Evolutionary conservation across 768 basidiomycete genomes (phyloP).

Genomic region (Suillus weaverae): DNA sequence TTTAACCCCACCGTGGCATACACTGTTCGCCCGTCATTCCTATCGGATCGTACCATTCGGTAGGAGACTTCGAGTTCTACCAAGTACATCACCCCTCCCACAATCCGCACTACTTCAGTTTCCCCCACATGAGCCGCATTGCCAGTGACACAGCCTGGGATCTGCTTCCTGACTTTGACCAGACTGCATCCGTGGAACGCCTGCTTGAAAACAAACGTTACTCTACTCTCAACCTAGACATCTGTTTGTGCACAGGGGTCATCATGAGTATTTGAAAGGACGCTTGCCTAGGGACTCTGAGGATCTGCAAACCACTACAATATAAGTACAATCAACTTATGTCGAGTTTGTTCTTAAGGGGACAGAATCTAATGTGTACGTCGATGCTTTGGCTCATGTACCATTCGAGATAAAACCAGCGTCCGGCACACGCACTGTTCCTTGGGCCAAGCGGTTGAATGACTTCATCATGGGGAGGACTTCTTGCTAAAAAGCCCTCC

Average conservation of each 20-base stretch:
- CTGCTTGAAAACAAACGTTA: slow-evolving; percentile 58
- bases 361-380: slow-evolving; percentile 13
- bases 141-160: slow-evolving; percentile 36
- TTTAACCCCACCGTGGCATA: no score
- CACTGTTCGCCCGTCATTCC: not conserved
- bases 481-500: not conserved
- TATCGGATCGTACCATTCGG: not conserved
- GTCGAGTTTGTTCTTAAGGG: slow-evolving; percentile 15
- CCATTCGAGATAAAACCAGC: slow-evolving; percentile 18
- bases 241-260: slow-evolving; percentile 33
- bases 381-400: slow-evolving; percentile 14
- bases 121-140: slow-evolving; percentile 11
- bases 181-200: slow-evolving; percentile 42
- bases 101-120: not conserved
- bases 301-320: slow-evolving; percentile 60
- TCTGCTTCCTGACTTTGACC: no score
- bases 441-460: slow-evolving; percentile 44
- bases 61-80: not conserved
- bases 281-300: slow-evolving; percentile 56
- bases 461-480: slow-evolving; percentile 20
- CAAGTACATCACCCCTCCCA: not conserved
- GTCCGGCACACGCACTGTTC: slow-evolving; percentile 25
- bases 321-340: slow-evolving; percentile 27
- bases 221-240: slow-evolving; percentile 43
- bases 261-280: slow-evolving; percentile 39